Percentiles rank a stretch among this genome's conserved stretches.
phyloP scores from a whole-genome alignment of 176 grass and related monocot species.

The Aegilops longissima region DNA sequence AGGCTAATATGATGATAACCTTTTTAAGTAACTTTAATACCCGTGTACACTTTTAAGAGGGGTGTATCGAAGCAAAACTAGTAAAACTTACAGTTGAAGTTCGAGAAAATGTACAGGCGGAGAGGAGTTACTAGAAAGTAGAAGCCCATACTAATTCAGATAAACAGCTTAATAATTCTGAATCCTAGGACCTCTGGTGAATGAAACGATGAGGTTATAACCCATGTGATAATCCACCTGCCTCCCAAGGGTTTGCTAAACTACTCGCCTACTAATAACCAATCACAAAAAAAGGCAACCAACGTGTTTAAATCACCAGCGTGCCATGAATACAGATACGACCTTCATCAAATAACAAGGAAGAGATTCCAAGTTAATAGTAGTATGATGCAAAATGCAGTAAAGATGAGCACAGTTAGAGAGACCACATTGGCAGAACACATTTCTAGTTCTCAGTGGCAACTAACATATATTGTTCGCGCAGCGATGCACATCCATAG shows the following conservation, averaged over 20 bases:
- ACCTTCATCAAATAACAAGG: neutral
- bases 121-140: neutral
- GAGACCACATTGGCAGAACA: neutral
- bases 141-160: neutral
- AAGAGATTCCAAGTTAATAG: neutral
- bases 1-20: too few relatives aligned
- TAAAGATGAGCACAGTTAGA: neutral
- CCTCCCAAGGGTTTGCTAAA: neutral
- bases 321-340: neutral
- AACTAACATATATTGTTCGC: constrained; percentile 26
- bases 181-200: neutral
- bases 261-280: neutral
- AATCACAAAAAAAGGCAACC: neutral
- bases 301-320: neutral
- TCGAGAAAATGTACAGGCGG: neutral
- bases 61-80: too few relatives aligned
- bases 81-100: too few relatives aligned
- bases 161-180: neutral
- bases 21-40: too few relatives aligned
- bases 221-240: constrained; percentile 7
- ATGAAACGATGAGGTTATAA: neutral
- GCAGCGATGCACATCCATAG: neutral
- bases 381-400: constrained; percentile 19
- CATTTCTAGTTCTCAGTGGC: constrained; percentile 19
- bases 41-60: too few relatives aligned